Evolutionary conservation across 352 stramenopile genomes (phyloP), one percentile per base, ranked within the genome.

Genomic region (Phytopythium delawarense): DNA sequence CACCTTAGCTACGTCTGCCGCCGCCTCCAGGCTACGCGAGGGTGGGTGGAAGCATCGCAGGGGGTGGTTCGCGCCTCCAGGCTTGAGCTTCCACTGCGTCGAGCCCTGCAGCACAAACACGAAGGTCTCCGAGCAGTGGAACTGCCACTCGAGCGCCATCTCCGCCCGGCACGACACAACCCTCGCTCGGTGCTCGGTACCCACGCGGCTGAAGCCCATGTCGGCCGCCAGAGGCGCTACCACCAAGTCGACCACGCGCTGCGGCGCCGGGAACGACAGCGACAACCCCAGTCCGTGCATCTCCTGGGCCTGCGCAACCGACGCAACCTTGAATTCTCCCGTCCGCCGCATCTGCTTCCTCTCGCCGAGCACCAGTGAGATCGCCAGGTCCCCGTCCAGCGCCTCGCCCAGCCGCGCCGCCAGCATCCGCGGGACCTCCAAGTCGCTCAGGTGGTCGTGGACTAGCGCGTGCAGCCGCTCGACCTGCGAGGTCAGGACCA

Each of bases 61-160:
- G 2, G 79, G 82, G 25, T 63, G 42, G 1, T 67, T 45, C 23
- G 86, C 50, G 16, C 35, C 15, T 3, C 51, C 56, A 21, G 37
- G 45, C 48, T 74, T 70, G 4, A 64, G 40, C 45, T 65, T 75
- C 72, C 74, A 85, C 28, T 59, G 1, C 1, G 59, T 37, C 2
- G 72, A 76, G 0, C 79, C 82, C 3, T 46, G 55, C 6, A 88
- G 59, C 16, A 72, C 65, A 16, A 91, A 66, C 4, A 83, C 57
- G 40, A 91, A 69, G 1, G 28, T 70, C 49, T 88, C 69, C 0
- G 44, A 61, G 16, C 60, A 64, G 39, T 75, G 69, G 39, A 79
- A 79, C n/a, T 69, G 78, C 79, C 76, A 89, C 12, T 75, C 63
- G 6, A 70, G n/a, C 57, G 63, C 35, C 7, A 39, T 1, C 15